These are phyloP conservation scores for Mycena crocata DNA, from an alignment of 768 basidiomycete genomes.

Conservation along the genomic window DNA sequence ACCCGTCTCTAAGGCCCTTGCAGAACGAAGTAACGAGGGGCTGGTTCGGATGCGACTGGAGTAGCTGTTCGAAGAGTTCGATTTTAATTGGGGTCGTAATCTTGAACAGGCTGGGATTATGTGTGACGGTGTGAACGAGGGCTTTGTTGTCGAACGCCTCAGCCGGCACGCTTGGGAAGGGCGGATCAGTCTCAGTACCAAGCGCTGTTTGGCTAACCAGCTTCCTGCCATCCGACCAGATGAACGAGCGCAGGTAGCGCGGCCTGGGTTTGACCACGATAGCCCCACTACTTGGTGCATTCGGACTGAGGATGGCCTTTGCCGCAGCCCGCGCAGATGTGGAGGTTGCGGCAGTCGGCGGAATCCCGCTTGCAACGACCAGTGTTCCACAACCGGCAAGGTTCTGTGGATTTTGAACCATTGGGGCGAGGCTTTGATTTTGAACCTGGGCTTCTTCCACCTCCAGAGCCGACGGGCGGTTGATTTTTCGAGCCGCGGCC, in stretches of 20 bases:
- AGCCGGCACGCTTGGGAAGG: constrained; percentile 23
- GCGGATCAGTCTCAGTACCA: background rate
- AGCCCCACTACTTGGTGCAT: background rate
- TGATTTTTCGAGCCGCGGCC: background rate
- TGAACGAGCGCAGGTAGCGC: background rate
- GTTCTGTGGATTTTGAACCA: background rate
- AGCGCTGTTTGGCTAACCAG: background rate
- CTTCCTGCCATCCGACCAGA: background rate
- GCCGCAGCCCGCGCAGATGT: background rate
- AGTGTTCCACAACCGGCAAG: constrained; percentile 6
- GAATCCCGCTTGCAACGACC: background rate
- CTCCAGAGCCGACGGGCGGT: background rate
- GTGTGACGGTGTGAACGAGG: background rate
- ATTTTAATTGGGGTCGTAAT: constrained; percentile 49
- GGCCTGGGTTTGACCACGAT: background rate
- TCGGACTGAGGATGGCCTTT: background rate
- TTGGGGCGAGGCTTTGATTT: background rate
- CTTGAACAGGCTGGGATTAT: background rate
- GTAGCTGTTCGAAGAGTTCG: constrained; percentile 38
- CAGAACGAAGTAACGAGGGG: constrained; percentile 46
- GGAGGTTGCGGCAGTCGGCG: background rate
- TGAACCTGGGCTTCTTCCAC: background rate
- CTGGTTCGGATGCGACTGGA: constrained; percentile 48
- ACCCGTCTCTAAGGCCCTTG: constrained; percentile 44
- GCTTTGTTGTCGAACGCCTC: background rate